Evolutionary conservation across 83 land plant species (phyloP).

Genomic region (Picea abies): DNA sequence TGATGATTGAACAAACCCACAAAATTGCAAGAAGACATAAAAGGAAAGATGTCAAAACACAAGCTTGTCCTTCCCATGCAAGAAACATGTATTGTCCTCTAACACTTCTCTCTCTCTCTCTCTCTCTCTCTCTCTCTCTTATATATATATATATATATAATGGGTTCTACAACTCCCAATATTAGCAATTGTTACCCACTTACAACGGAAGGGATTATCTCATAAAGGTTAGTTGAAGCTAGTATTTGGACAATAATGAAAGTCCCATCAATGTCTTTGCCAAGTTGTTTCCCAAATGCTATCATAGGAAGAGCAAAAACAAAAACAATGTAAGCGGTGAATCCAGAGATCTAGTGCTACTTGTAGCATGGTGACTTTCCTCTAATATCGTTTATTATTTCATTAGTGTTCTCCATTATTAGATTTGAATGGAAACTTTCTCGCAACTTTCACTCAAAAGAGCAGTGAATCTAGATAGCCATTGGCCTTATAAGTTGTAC

Average conservation of each 20-base stretch:
- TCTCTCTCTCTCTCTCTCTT: no score
- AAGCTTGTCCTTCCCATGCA: constrained; percentile 88
- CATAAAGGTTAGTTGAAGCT: constrained; percentile 64
- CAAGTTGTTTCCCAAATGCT: neutral
- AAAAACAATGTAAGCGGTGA: no score
- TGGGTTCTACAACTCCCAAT: constrained; percentile 69
- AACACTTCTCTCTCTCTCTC: constrained; percentile 35
- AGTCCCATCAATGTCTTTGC: constrained; percentile 35
- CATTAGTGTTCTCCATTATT: no score
- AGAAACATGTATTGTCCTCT: constrained; percentile 53
- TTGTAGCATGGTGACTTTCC: no score
- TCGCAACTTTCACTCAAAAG: no score
- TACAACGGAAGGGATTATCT: constrained; percentile 55
- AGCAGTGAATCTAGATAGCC: no score
- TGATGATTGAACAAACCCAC: constrained; percentile 72
- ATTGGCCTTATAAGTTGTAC: no score
- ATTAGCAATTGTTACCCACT: constrained; percentile 69
- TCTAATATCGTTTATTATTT: no score
- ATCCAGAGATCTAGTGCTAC: no score
- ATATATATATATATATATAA: constrained; percentile 62
- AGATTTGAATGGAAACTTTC: no score
- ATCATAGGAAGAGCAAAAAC: no score
- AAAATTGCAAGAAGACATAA: constrained; percentile 73
- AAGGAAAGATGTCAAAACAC: constrained; percentile 80
- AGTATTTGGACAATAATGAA: constrained; percentile 61